Evolutionary conservation across 139 green algal species (phyloP).

Genomic region (Micractinium sp.): DNA sequence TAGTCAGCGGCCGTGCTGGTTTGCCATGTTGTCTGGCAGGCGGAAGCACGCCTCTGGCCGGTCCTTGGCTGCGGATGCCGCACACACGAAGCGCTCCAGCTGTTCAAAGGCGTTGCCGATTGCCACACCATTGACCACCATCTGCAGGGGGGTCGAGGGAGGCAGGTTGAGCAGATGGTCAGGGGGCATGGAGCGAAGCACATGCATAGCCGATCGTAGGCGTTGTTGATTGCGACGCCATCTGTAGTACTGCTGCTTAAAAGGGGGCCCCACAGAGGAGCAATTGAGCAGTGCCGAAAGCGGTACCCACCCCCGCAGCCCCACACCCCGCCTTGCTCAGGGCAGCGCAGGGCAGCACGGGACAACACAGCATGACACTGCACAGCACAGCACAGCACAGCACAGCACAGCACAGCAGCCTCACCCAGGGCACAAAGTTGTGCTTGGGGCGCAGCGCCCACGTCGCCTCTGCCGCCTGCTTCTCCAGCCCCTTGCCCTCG

Average conservation of each 20-base stretch:
- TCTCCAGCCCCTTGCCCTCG: slow-evolving; percentile 29
- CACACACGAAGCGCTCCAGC: slow-evolving; percentile 39
- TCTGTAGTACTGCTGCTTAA: background rate
- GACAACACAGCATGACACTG: too few relatives aligned
- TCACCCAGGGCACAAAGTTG: slow-evolving; percentile 47
- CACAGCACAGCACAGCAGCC: background rate
- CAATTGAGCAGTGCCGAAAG: background rate
- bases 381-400: too few relatives aligned
- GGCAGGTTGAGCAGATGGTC: background rate
- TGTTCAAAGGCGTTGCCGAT: slow-evolving; percentile 39
- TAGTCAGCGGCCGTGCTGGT: slow-evolving; percentile 10
- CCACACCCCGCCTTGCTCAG: background rate
- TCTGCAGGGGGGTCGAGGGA: background rate
- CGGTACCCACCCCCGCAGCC: background rate
- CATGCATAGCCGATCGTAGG: background rate
- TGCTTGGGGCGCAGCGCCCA: slow-evolving; percentile 14
- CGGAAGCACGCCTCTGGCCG: slow-evolving; percentile 13
- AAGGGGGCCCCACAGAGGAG: background rate
- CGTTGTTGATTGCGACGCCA: background rate
- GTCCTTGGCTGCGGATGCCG: background rate
- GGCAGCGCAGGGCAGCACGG: too few relatives aligned
- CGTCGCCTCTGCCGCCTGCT: slow-evolving; percentile 9
- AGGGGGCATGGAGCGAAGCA: too few relatives aligned
- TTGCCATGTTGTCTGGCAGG: background rate
- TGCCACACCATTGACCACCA: slow-evolving; percentile 35